Base-by-base conservation (phyloP, 2,329 filamentous ascomycete genomes). In the Penicillium concentricum region DNA sequence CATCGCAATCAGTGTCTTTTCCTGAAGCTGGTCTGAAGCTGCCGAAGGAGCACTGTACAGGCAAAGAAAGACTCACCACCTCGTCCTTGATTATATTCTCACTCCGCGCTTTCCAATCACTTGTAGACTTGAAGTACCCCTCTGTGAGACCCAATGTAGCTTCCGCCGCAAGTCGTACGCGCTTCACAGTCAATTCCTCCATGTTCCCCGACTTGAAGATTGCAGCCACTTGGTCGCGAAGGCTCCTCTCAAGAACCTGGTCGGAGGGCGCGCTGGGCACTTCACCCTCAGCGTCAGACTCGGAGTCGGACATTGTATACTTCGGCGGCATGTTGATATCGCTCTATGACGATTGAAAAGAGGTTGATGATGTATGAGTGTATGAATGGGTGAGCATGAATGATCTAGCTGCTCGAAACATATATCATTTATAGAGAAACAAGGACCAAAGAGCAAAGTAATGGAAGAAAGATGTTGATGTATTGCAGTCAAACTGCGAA, bases 141-240 rank as follows among this genome's bases (percentile, higher is more conserved):
- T 74, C 72, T 8, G 78, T 74, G 22, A 87, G 71, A 32, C 76
- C 77, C 12, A 87, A 69, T 47, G 78, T 69, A 55, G 78, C 71
- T 67, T 86, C 84, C 4, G 79, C 80, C 24, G 77, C 77, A 30
- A 74, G 66, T 47, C 85, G 81, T 49, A 86, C 80, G 53, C 77
- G 76, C 60, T 84, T 86, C 51, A 86, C 76, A 0, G 84, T 86
- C 59, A 86, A 70, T 49, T 84, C 78, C 6, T 84, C 79, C 32
- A 72, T 68, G 20, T 82, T 75, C 8, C 72, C 74, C 1, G 67
- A 62, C 28, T 68, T 65, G 63, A 68, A 75, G 46, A 76, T 66
- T n/a, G 63, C 60, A 15, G 67, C 67, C 32, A 78, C 75, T 15
- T 70, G 67, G 52, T 75, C 68, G 41, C 76, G 73, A 43, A 79